Conservation (phyloP, 331 rosid species). For the Spiraea crenata region DNA sequence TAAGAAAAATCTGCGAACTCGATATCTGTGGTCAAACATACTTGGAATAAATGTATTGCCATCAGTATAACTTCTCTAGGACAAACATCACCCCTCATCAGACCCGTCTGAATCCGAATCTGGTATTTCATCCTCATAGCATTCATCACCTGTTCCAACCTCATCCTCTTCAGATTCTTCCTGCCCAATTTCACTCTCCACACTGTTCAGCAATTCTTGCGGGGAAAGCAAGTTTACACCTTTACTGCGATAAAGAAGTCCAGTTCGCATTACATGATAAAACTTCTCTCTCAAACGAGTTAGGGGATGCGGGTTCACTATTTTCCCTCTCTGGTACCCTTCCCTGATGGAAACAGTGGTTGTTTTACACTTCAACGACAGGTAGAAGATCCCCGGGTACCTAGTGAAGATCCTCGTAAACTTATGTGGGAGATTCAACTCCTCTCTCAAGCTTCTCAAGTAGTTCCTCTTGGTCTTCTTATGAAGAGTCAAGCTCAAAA, state of each 20-base stretch:
- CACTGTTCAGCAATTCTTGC: conserved; percentile 28
- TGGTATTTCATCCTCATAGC: conserved; percentile 40
- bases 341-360: conserved; percentile 73
- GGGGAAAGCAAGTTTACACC: conserved; percentile 43
- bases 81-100: conserved; percentile 32
- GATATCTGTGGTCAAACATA: background rate
- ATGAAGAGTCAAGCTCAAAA: conserved; percentile 73
- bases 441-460: conserved; percentile 80
- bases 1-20: background rate
- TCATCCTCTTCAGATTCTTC: conserved; percentile 47
- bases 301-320: conserved; percentile 76
- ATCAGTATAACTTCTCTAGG: background rate
- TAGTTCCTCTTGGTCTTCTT: conserved; percentile 92
- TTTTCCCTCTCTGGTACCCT: conserved; percentile 72
- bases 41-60: background rate
- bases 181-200: conserved; percentile 32
- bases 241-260: conserved; percentile 64
- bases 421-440: conserved; percentile 80
- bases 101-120: conserved; percentile 36
- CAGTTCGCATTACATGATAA: conserved; percentile 83
- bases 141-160: conserved; percentile 47
- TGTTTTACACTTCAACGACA: conserved; percentile 84
- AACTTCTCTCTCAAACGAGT: conserved; percentile 61
- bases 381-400: conserved; percentile 84
- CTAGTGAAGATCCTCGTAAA: conserved; percentile 80